Evolutionary conservation across 2,329 filamentous ascomycete genomes (phyloP), one percentile per base, ranked within the genome.

Genomic region (Colletotrichum chrysophilum): DNA sequence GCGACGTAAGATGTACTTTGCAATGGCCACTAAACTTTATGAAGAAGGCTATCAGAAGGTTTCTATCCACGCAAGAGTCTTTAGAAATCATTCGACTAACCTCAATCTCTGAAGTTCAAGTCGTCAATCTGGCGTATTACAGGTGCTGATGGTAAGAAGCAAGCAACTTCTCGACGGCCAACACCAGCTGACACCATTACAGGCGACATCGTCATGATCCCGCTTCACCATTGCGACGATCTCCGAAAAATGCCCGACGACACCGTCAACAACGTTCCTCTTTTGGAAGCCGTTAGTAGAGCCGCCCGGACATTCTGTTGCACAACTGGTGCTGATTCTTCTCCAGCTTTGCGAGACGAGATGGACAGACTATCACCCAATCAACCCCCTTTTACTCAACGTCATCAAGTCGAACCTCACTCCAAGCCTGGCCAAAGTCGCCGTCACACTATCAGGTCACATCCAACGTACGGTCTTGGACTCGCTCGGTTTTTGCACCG

Each of bases 381-480:
- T 56, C 3, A 56, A 56, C 26, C 52, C 52, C 12, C 52, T 56
- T 18, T 56, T 56, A 28, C 52, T 56, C 13, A 56, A 56, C 26
- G 52, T 56, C 24, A 56, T 56, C 52, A 56, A 28, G 26, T 56
- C 52, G 52, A 56, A 56, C 52, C 52, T 56, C 26, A 56, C 52
- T 10, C 52, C 52, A n/a, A 56, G 26, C 24, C n/a, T 56, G 5
- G 52, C 52, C 24, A 56, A 56, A 56, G 24, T 56, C 8, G 52
- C 55, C 26, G 12, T 28, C 18, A 58, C 55, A 28, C 24, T 58
- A 1, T 58, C 55, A 26, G 7, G 55, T 16, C 81, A 88, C 16
- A 10, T 58, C 7, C 7, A 58, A 18, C 24, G 55, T 0, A 58
- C 5, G 84, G 58, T 61, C 7, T 3, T 61, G 58, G 6, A 12